Base-by-base conservation (phyloP, 1,284 basidiomycete species). In the Malassezia caprae region DNA sequence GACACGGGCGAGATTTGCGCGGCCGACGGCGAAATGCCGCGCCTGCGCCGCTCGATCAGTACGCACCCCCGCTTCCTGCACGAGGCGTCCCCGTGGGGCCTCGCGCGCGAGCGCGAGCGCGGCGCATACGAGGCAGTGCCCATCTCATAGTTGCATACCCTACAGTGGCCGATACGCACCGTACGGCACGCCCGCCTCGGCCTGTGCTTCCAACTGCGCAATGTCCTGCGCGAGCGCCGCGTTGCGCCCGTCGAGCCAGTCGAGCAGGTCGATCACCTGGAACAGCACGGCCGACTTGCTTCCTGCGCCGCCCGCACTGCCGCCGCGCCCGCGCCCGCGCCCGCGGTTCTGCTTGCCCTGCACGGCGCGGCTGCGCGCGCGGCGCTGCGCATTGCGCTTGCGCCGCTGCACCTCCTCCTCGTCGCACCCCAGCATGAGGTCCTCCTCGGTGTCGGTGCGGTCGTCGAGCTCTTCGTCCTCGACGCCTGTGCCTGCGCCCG, bases 381-480 rank as follows among this genome's bases (percentile, higher is more conserved):
- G 48, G 4, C 54, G 42, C 41, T 51, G 54, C 17, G 54, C 54
- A 48, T 56, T 56, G 26, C 49, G 48, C 23, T 43, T 42, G 26
- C 54, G 48, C 37, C 54, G 54, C 45, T 46, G 42, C 6, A 32
- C 30, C 39, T 52, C 58, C 31, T 61, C 63, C 17, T 59, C 54
- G 15, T 60, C 54, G 17, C 42, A 49, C 21, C 44, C 19, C 19
- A 56, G 48, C 19, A 45, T 32, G 8, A 56, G 61, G 7, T 62
- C 65, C 35, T 67, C 63, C 24, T 70, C 68, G 5, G 65, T 53
- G 31, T 70, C 66, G 15, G 62, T 66, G 11, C 69, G 62, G 43
- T 73, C 70, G 32, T 71, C 69, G 12, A 72, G 48, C 10, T 68
- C 67, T 48, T 73, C 71, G 30, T 73, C 72, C 52, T 73, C 72